Evolutionary conservation across 257 asterid species (phyloP).

Genomic region (Przewalskia tangutica): DNA sequence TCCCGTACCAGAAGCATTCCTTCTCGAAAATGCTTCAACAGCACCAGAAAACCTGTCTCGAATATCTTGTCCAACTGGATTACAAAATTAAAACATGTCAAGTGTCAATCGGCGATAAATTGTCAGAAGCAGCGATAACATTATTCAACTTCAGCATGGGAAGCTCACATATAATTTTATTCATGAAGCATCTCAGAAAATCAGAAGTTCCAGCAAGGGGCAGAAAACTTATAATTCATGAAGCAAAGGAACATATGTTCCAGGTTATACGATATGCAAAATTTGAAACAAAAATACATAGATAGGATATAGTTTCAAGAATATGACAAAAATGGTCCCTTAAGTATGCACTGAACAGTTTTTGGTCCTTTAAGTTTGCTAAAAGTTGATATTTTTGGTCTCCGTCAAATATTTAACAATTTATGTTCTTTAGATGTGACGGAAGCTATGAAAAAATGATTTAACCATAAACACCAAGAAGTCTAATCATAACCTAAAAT

Average conservation of each 20-base stretch:
- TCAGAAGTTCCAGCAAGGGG: neutral
- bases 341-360: no score
- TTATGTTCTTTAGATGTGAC: no score
- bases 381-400: no score
- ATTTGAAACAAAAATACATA: neutral
- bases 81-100: constrained; percentile 3
- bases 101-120: neutral
- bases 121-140: neutral
- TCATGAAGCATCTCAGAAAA: neutral
- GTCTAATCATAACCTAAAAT: no score
- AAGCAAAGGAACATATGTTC: neutral
- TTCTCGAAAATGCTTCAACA: constrained; percentile 80
- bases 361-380: no score
- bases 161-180: neutral
- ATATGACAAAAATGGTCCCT: no score
- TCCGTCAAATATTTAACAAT: no score
- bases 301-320: neutral
- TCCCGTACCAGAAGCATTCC: constrained; percentile 53
- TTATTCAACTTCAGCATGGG: neutral
- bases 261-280: neutral
- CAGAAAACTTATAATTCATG: neutral
- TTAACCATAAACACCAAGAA: no score
- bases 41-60: constrained; percentile 80
- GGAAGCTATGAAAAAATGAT: no score
- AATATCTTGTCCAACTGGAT: constrained; percentile 61